Evolutionary conservation across 768 basidiomycete species (phyloP), one percentile per base, ranked within the genome.

Genomic region (Austroboletus festivus): DNA sequence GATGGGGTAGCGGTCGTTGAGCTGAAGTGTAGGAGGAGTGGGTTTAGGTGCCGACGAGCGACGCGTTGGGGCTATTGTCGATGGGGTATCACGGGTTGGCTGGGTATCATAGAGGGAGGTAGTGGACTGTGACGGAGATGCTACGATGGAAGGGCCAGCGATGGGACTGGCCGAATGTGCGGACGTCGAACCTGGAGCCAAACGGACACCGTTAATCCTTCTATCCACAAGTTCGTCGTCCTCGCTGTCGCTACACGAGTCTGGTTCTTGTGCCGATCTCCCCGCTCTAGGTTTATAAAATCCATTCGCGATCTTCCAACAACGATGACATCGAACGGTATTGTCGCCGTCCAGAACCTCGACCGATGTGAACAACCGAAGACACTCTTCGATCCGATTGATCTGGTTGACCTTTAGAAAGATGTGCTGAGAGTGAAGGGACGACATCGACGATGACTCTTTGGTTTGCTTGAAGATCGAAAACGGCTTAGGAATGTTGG

Each of bases 321-420:
- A 98, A 44, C 86, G 78, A 54, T 86, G 78, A 64, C 94, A 98
- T 0, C 93, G 93, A 45, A 96, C 93, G 72, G 85, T 86, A 58
- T 98, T 96, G 58, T 96, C 94, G 0, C 91, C 92, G 56, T 96
- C 89, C 28, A 98, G 71, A 7, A 90, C 80, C 59, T 98, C 94
- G n/a, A 96, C 93, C 4, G 86, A 77, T 0, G 93, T 96, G 69
- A 98, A 98, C 71, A 88, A 76, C 53, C 83, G 75, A 50, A 95
- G 68, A 54, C 89, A 91, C 48, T 93, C 91, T 58, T 89, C 87
- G 4, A 61, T 63, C 34, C 50, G 34, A 20, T 57, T 61, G 47
- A 61, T 63, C 8, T 49, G 54, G 28, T 65, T 63, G 16, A 65
- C 53, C 50, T 58, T 68, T 11, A 65, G 23, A 47, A 68, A 68